Base-by-base conservation (phyloP, 345 rosid genomes). In the Punica granatum region DNA sequence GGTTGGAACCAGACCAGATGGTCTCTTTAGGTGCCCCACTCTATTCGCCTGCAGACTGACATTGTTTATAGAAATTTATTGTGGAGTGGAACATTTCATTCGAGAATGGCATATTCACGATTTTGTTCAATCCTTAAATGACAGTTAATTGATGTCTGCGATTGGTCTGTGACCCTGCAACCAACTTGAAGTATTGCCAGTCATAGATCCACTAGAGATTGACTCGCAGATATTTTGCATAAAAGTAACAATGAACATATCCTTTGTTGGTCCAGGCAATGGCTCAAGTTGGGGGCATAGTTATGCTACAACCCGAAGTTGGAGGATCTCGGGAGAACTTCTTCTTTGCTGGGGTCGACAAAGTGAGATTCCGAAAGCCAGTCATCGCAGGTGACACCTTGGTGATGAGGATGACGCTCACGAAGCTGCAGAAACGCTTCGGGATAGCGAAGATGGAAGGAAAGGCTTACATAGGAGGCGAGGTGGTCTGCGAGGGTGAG, bases 361-460 rank as follows among this genome's bases (percentile, higher is more conserved):
- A 87, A 77, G 97, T 92, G 16, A 83, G 99, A 74, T 95, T 95
- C 82, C 69, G 99, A 43, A 92, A 88, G 80, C 99, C 99, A 11
- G 99, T 95, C 48, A 81, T 95, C 63, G 98, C 99, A 0, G 97
- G 98, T 54, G 99, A 95, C 77, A 92, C 98, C 32, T 77, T 90
- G 58, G 96, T 92, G n/a, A 92, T 92, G 98, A 90, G 96, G 78
- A 92, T 92, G 98, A 95, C 87, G 15, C 89, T 95, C 42, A 62
- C 75, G 67, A 88, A 87, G 94, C 77, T 95, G 56, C 96, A 88
- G 77, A 92, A 85, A 73, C 84, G 90, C 68, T 95, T 90, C 59
- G 98, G 97, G 70, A 84, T 95, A 41, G 98, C 98, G 9, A 95
- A 92, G 80, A 88, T 95, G 98, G 93, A 95, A 73, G 98, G 97